Evolutionary conservation across 495 filamentous ascomycete species (phyloP).

Genomic region (Astrothelium subdiscretum): DNA sequence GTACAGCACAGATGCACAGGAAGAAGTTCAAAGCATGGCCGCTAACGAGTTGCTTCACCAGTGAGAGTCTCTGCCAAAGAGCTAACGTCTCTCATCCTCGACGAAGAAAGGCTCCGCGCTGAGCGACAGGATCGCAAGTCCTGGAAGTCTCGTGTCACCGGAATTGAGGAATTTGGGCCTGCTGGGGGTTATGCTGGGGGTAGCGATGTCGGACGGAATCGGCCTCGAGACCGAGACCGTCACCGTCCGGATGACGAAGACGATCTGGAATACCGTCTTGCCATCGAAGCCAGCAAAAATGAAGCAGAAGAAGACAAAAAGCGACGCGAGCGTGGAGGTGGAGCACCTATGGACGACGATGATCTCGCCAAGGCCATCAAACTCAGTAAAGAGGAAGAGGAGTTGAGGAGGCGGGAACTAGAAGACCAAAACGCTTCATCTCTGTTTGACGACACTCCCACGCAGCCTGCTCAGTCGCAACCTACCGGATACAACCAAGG

Average conservation of each 20-base stretch:
- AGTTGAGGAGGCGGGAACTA: constrained; percentile 71
- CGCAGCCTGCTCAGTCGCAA: constrained; percentile 53
- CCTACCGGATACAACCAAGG: constrained; percentile 86
- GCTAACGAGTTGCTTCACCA: constrained; percentile 24
- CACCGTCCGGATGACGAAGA: constrained; percentile 53
- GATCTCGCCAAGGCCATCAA: constrained; percentile 93
- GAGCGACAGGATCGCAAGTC: constrained; percentile 86
- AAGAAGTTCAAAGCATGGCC: neutral
- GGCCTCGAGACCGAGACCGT: constrained; percentile 12
- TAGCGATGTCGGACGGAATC: constrained; percentile 3
- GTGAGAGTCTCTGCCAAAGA: constrained; percentile 95
- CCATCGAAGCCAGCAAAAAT: constrained; percentile 90
- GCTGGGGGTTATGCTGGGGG: neutral
- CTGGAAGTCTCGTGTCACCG: constrained; percentile 93
- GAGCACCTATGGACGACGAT: constrained; percentile 52
- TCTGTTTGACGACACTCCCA: constrained; percentile 75
- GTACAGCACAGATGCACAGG: constrained; percentile 32
- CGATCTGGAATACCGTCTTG: constrained; percentile 83
- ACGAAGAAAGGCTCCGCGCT: constrained; percentile 85
- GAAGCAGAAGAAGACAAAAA: constrained; percentile 90
- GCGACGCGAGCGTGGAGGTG: constrained; percentile 45
- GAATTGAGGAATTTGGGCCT: constrained; percentile 68
- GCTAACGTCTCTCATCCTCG: constrained; percentile 82
- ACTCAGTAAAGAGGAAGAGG: constrained; percentile 90
- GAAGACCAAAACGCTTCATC: constrained; percentile 80